Base-by-base conservation (phyloP, 129 eudicot genomes). In the Centrapalus pauciflorus region DNA sequence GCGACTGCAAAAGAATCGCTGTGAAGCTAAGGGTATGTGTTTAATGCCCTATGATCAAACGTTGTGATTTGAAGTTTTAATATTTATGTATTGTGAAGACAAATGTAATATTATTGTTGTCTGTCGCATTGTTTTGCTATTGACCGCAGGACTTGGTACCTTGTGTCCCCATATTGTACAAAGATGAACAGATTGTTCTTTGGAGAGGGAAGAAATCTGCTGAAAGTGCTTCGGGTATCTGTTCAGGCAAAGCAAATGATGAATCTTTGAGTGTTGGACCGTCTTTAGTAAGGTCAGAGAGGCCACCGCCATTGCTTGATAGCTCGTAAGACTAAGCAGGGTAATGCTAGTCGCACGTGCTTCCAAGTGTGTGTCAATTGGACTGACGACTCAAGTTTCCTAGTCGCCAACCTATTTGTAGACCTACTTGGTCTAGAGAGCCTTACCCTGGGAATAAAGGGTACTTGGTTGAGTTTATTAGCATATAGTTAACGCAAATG, bases 1-100 rank as follows among this genome's bases (percentile, higher is more conserved):
- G 85, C 50, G 96, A 93, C 72, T 93, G 92, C 82, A 85, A 93
- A 81, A 93, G 79, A 78, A 93, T 93, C 32, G 96, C 85, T 19
- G 96, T 83, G 55, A 93, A 88, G 71, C 38, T 88, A 81, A 84
- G 89, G 85, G 98, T 93, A 81, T 12, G 78, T 14, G 29, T n/a
- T 60, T 32, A 23, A 40, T 16, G 4, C n/a, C 24, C 9, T 37
- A 11, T 38, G 23, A 33, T 43, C 25, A 23, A 27, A 64, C 29
- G 49, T 30, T 70, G 38, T 34, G 72, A 16, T 34, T 45, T 34
- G 41, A 54, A 38, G 12, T 16, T 69, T 25, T 1, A 45, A 32
- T 56, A 29, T 55, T 64, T 37, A 35, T 14, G 30, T 71, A 64
- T 57, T 41, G 54, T 37, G 46, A 19, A 51, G 7, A 37, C 58